Evolutionary conservation across 257 asterid species (phyloP).

Genomic region (Nyctanthes arbortristis): DNA sequence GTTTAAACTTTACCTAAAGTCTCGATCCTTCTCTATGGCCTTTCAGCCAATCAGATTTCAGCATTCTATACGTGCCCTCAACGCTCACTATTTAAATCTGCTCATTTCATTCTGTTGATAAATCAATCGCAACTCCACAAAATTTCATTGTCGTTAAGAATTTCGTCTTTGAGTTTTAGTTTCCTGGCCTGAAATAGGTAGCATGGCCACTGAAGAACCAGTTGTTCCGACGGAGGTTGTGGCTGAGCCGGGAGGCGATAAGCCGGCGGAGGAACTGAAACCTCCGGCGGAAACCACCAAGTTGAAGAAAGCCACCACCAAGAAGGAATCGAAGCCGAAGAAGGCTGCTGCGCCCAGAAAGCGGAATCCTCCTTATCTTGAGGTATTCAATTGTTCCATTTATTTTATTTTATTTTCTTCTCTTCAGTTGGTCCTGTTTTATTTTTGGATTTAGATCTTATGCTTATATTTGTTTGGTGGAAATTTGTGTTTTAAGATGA

Average conservation of each 20-base stretch:
- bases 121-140: conserved; percentile 2
- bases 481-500: conserved; percentile 42
- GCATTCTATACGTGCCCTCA: conserved; percentile 10
- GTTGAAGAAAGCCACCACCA: conserved; percentile 24
- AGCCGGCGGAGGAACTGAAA: too few relatives aligned
- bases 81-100: conserved; percentile 30
- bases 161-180: not conserved
- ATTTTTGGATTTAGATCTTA: conserved; percentile 11
- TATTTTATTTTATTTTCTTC: not conserved
- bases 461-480: not conserved
- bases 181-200: not conserved
- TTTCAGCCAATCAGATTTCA: conserved; percentile 37
- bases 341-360: conserved; percentile 48
- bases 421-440: not conserved
- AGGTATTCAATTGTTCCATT: conserved; percentile 31
- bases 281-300: conserved; percentile 34
- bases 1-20: conserved; percentile 23
- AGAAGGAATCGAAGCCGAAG: conserved; percentile 33
- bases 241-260: conserved; percentile 29
- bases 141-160: not conserved
- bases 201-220: conserved; percentile 33
- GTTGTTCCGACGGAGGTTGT: conserved; percentile 12
- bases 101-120: conserved; percentile 1
- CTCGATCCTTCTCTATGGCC: conserved; percentile 37
- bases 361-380: conserved; percentile 60